Evolutionary conservation across 805 yeast genomes (phyloP), one percentile per base, ranked within the genome.

Genomic region (Cyberlindnera xishuangbannaensis): DNA sequence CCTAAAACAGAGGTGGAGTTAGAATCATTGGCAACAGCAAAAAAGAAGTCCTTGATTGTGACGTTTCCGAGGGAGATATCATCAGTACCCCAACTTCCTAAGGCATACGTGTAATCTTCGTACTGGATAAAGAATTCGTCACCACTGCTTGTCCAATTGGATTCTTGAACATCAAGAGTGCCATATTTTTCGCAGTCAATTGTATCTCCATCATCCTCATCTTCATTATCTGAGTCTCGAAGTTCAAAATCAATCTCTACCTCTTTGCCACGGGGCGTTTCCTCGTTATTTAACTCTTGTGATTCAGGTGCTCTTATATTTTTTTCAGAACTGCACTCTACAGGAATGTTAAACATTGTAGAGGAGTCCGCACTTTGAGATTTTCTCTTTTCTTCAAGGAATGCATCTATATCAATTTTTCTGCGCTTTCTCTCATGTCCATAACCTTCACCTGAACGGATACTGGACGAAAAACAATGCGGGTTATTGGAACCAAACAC

Each of bases 21-120:
- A 3, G 81, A 70, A 24, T 10, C 78, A 87, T 17, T 83, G 67
- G 9, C 88, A 25, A 33, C 33, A 2, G 92, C 95, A 53, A 85
- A 69, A 15, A 81, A 73, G 27, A 79, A 58, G 37, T 64, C 56
- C 0, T 62, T 40, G 9, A 83, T 61, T 3, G 65, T 56, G 11
- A 59, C 52, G 26, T 65, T 72, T 5, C 32, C 37, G 34, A 83
- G 47, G 1, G 44, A 31, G 8, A 85, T 63, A 23, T 64, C 62
- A 46, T 84, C 95, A 25, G 59, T 55, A 14, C 83, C 94, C 75
- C 78, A 78, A 11, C 44, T 40, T 10, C 83, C 84, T 10, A 51
- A 44, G 9, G 77, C 77, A 38, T 56, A 65, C 7, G 67, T 55
- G 18, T 64, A 61, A 43, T 74, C 80, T 12, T 67, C 68, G 48